Evolutionary conservation across 352 stramenopile species (phyloP).

Genomic region (Pythium vanterpoolii): DNA sequence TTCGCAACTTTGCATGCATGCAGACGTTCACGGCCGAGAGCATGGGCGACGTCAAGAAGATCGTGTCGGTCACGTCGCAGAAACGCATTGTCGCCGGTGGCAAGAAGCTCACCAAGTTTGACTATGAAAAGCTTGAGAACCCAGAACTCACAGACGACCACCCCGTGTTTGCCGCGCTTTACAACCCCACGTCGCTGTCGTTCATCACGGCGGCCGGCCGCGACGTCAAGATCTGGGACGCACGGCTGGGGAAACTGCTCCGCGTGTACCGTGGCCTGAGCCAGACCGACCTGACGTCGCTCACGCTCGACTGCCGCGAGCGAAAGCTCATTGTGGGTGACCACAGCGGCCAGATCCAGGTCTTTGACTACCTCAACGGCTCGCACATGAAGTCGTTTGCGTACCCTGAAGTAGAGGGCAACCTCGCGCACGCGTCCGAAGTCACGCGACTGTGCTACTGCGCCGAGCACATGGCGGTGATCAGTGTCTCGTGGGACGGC

Average conservation of each 20-base stretch:
- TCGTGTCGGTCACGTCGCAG: constrained; percentile 60
- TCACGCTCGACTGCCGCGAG: constrained; percentile 79
- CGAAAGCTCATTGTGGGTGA: constrained; percentile 87
- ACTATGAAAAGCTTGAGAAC: constrained; percentile 87
- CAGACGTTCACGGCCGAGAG: constrained; percentile 84
- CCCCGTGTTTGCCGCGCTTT: constrained; percentile 74
- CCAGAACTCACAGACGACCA: constrained; percentile 84
- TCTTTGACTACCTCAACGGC: constrained; percentile 89
- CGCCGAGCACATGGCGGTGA: constrained; percentile 81
- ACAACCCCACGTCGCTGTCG: constrained; percentile 85
- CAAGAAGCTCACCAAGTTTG: constrained; percentile 79
- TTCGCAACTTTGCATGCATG: constrained; percentile 88
- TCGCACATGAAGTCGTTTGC: constrained; percentile 85
- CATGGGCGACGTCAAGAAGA: constrained; percentile 67
- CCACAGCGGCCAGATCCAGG: constrained; percentile 69
- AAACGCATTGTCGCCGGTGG: constrained; percentile 77
- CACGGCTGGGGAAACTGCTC: constrained; percentile 71
- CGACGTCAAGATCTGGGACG: constrained; percentile 89
- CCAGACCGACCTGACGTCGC: constrained; percentile 65
- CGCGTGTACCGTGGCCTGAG: constrained; percentile 75
- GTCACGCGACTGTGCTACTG: constrained; percentile 81
- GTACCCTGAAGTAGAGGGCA: constrained; percentile 59
- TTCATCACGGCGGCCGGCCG: constrained; percentile 76
- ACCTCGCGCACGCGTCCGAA: constrained; percentile 66
- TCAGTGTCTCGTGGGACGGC: constrained; percentile 79